Evolutionary conservation across 2,329 filamentous ascomycete species (phyloP).

Genomic region (Amphichorda felina): DNA sequence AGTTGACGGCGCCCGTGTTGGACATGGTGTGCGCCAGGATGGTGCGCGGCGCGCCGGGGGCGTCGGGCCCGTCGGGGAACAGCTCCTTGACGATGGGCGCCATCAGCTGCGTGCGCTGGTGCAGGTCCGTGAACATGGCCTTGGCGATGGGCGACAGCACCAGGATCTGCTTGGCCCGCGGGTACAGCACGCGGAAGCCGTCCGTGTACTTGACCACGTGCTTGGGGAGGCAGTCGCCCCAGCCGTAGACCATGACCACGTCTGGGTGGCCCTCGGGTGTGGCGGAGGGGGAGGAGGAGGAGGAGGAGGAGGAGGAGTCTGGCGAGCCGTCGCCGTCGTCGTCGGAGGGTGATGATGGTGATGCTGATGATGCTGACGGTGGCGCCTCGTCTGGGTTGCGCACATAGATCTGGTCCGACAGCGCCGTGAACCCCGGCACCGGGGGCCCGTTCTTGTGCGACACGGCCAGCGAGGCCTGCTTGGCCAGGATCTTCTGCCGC

Average conservation of each 20-base stretch:
- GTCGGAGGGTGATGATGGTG: too few relatives aligned
- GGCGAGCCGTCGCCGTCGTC: slow-evolving; percentile 45
- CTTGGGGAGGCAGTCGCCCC: slow-evolving; percentile 43
- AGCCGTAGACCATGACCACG: slow-evolving; percentile 41
- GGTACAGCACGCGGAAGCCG: slow-evolving; percentile 38
- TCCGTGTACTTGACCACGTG: slow-evolving; percentile 44
- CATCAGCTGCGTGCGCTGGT: slow-evolving; percentile 31
- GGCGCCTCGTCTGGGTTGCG: slow-evolving; percentile 15
- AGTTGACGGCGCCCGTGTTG: slow-evolving; percentile 44
- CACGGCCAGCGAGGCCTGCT: background rate
- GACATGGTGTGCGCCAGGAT: slow-evolving; percentile 44
- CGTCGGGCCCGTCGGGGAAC: slow-evolving; percentile 12
- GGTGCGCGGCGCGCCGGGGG: slow-evolving; percentile 8
- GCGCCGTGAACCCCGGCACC: slow-evolving; percentile 31
- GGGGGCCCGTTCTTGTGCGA: slow-evolving; percentile 8
- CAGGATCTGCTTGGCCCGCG: slow-evolving; percentile 35
- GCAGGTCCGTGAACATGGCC: slow-evolving; percentile 29
- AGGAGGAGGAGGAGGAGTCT: too few relatives aligned
- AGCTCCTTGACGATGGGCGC: slow-evolving; percentile 28
- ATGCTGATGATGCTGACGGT: too few relatives aligned
- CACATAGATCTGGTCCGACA: slow-evolving; percentile 34
- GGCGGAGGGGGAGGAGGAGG: too few relatives aligned
- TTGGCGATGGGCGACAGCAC: slow-evolving; percentile 36
- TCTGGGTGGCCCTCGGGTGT: slow-evolving; percentile 22
- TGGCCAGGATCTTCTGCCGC: background rate